Conservation (phyloP, 768 basidiomycete species). For the Macrolepiota fuliginosa region DNA sequence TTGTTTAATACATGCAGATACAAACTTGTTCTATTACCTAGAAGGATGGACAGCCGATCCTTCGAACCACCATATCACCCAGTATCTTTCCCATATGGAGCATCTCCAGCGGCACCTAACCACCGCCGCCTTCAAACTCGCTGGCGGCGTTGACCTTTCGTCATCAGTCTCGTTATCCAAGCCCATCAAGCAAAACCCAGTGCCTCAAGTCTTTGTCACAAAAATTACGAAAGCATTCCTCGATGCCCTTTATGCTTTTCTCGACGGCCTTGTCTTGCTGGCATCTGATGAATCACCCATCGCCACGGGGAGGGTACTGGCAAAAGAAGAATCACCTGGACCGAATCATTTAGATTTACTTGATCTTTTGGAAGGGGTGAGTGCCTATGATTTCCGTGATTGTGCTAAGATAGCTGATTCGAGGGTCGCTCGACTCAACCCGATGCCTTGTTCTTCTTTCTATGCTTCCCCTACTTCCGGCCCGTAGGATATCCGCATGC, state of each 20-base stretch:
- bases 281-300: slow-evolving; percentile 69
- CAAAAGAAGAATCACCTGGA: slow-evolving; percentile 28
- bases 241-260: slow-evolving; percentile 79
- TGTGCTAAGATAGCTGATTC: slow-evolving; percentile 1
- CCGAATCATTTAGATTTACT: slow-evolving; percentile 54
- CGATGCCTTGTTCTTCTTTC: background rate
- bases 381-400: slow-evolving; percentile 22
- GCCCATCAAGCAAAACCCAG: slow-evolving; percentile 54
- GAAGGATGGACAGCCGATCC: slow-evolving; percentile 82
- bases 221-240: slow-evolving; percentile 86
- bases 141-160: slow-evolving; percentile 67
- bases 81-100: slow-evolving; percentile 76
- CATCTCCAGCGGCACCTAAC: slow-evolving; percentile 78
- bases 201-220: slow-evolving; percentile 60
- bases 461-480: slow-evolving; percentile 12
- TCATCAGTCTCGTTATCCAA: slow-evolving; percentile 44
- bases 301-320: slow-evolving; percentile 33
- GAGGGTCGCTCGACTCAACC: background rate
- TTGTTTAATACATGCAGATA: slow-evolving; percentile 48
- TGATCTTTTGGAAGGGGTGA: slow-evolving; percentile 62
- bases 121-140: slow-evolving; percentile 74
- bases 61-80: slow-evolving; percentile 62
- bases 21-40: slow-evolving; percentile 75
- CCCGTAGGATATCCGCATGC: slow-evolving; percentile 74
- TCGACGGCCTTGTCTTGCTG: slow-evolving; percentile 82